These are phyloP conservation scores for Kodamaea leandrae DNA, from an alignment of 805 yeast genomes.

Conservation along the genomic window DNA sequence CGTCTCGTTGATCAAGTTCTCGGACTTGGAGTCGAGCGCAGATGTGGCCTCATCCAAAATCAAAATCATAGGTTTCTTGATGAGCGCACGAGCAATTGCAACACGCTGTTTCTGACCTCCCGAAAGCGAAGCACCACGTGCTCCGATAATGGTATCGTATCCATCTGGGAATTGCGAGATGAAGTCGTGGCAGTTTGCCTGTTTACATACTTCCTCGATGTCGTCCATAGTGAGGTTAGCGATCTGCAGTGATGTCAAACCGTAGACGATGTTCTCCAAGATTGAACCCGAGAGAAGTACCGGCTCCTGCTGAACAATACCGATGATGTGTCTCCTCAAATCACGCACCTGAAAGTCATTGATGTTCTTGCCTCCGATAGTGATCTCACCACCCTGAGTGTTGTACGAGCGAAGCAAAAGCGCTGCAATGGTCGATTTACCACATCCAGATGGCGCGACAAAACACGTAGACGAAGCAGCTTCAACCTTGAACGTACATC, in stretches of 20 bases:
- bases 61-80: slow-evolving; percentile 61
- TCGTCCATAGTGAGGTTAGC: slow-evolving; percentile 40
- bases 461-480: slow-evolving; percentile 40
- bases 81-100: slow-evolving; percentile 72
- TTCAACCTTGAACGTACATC: slow-evolving; percentile 35
- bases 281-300: slow-evolving; percentile 54
- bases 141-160: slow-evolving; percentile 55
- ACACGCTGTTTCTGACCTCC: slow-evolving; percentile 80
- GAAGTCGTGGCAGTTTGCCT: slow-evolving; percentile 60
- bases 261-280: slow-evolving; percentile 55
- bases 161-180: slow-evolving; percentile 57
- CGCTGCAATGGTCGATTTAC: slow-evolving; percentile 58
- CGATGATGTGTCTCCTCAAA: slow-evolving; percentile 48
- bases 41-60: slow-evolving; percentile 71
- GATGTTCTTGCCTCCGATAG: slow-evolving; percentile 52
- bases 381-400: slow-evolving; percentile 46
- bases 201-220: slow-evolving; percentile 41
- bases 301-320: slow-evolving; percentile 64
- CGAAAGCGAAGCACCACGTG: slow-evolving; percentile 56
- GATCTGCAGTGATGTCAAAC: slow-evolving; percentile 39
- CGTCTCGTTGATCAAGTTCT: slow-evolving; percentile 43
- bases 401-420: slow-evolving; percentile 53
- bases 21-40: slow-evolving; percentile 55
- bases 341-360: slow-evolving; percentile 46
- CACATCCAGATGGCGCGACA: slow-evolving; percentile 61